A percentile compares a stretch with the other conserved stretches of the same genome.
Evolutionary conservation across 2,329 filamentous ascomycete species (phyloP).

Genomic region (Pseudogymnoascus sp.): DNA sequence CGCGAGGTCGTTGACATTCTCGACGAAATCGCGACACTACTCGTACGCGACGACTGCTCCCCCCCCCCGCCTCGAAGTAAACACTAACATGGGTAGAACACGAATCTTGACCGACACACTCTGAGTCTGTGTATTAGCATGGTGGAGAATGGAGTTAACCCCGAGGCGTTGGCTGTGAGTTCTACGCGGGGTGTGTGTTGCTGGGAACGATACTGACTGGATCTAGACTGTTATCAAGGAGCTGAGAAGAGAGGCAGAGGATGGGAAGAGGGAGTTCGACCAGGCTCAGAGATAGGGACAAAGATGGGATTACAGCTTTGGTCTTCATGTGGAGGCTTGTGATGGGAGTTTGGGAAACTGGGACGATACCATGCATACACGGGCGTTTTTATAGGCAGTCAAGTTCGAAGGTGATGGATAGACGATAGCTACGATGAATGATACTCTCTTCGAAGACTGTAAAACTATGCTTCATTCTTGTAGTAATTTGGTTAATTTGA

Average conservation of each 20-base stretch:
- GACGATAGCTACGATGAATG: not conserved
- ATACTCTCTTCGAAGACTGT: not conserved
- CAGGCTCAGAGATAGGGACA: not conserved
- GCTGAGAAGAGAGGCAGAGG: slow-evolving; percentile 27
- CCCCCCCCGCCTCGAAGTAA: not conserved
- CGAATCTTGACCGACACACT: slow-evolving; percentile 80
- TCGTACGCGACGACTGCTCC: slow-evolving; percentile 51
- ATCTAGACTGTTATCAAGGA: slow-evolving; percentile 27
- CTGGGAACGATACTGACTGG: slow-evolving; percentile 13
- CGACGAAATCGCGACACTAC: slow-evolving; percentile 77
- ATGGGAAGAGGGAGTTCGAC: slow-evolving; percentile 16
- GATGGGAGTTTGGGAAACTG: not conserved
- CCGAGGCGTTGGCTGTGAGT: slow-evolving; percentile 84
- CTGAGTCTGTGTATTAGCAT: slow-evolving; percentile 92
- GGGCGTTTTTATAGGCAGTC: not conserved
- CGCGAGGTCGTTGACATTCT: slow-evolving; percentile 78
- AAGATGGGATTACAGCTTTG: not conserved
- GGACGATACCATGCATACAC: slow-evolving; percentile 7
- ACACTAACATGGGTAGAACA: slow-evolving; percentile 56
- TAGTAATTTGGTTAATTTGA: not conserved
- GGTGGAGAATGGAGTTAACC: slow-evolving; percentile 95
- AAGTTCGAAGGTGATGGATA: not conserved
- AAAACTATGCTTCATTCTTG: not conserved
- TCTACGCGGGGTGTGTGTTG: not conserved
- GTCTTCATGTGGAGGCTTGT: not conserved